These are phyloP conservation scores for Trichosanthes cucumerina DNA, from an alignment of 306 rosid genomes.

Conservation along the genomic window DNA sequence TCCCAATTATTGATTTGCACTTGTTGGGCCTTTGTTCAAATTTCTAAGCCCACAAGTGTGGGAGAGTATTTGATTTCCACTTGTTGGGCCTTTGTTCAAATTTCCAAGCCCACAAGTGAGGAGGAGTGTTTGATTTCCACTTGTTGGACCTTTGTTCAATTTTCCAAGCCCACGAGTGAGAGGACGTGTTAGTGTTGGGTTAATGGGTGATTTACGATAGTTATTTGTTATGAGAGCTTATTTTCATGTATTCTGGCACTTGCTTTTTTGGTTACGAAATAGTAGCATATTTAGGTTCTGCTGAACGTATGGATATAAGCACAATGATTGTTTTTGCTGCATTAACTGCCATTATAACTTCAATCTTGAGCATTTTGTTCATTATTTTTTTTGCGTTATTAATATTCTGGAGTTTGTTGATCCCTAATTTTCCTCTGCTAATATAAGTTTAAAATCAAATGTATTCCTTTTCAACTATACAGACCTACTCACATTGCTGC, in stretches of 20 bases:
- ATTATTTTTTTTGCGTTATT: neutral
- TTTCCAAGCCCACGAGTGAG: no score
- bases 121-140: no score
- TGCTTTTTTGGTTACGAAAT: neutral
- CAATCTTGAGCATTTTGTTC: neutral
- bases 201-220: no score
- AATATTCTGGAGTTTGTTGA: neutral
- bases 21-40: no score
- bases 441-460: neutral
- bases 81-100: no score
- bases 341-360: neutral
- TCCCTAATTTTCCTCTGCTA: neutral
- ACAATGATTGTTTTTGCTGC: neutral
- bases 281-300: neutral
- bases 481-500: neutral
- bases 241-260: neutral
- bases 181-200: no score
- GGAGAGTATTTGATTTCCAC: no score
- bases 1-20: no score
- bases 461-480: neutral
- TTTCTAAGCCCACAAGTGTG: no score
- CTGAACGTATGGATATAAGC: neutral
- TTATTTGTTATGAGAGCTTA: neutral
- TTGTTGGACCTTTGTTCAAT: no score
- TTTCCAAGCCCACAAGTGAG: no score